Percentiles rank a stretch among this genome's conserved stretches.
Evolutionary conservation across 2,329 filamentous ascomycete genomes (phyloP).

Genomic region (Pseudogymnoascus sp.): DNA sequence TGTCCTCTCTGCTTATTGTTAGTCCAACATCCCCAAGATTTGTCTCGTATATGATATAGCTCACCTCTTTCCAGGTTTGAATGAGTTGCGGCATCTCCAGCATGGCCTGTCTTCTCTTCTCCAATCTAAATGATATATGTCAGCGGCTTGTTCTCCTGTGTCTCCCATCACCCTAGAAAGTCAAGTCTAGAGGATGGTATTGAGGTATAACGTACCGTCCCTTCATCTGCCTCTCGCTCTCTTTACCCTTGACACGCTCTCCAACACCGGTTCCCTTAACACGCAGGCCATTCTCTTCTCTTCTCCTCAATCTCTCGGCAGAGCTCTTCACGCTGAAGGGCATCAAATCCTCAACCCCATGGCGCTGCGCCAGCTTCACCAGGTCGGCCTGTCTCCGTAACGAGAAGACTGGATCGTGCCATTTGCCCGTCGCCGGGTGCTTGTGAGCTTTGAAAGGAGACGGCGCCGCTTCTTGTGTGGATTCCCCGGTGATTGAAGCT

Average conservation of each 20-base stretch:
- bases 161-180: background rate
- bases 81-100: conserved; percentile 89
- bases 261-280: conserved; percentile 92
- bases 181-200: background rate
- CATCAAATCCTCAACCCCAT: conserved; percentile 74
- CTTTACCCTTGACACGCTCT: conserved; percentile 90
- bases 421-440: conserved; percentile 70
- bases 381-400: conserved; percentile 84
- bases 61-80: conserved; percentile 84
- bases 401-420: conserved; percentile 77
- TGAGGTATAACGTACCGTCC: conserved; percentile 47
- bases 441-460: conserved; percentile 80
- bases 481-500: background rate
- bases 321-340: conserved; percentile 71
- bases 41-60: conserved; percentile 25
- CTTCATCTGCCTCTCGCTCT: conserved; percentile 81
- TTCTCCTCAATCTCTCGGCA: conserved; percentile 58
- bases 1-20: conserved; percentile 51
- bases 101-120: conserved; percentile 87
- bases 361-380: conserved; percentile 70
- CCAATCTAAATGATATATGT: conserved; percentile 49
- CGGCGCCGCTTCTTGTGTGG: conserved; percentile 24
- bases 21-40: conserved; percentile 24
- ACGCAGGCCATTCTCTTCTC: conserved; percentile 70
- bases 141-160: background rate